Conservation (phyloP, 495 filamentous ascomycete genomes). For the Penicillium parvum region DNA sequence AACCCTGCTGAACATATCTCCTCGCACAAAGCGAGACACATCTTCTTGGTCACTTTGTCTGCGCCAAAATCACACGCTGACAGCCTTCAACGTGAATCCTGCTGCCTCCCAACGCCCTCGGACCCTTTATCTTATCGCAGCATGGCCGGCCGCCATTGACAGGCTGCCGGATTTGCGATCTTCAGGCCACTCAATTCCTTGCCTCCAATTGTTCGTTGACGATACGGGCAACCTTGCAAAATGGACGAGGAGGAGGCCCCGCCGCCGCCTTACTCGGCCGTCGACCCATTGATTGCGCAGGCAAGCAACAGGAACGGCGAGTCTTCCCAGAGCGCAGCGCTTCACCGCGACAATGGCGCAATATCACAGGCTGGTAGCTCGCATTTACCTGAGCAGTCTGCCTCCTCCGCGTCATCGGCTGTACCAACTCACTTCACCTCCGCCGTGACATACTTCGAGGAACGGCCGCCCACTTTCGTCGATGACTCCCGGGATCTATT, state of each 20-base stretch:
- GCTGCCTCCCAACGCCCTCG: constrained; percentile 19
- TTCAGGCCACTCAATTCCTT: constrained; percentile 3
- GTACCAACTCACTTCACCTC: constrained; percentile 38
- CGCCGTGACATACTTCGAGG: constrained; percentile 43
- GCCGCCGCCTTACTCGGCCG: constrained; percentile 44
- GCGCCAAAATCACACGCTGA: constrained; percentile 8
- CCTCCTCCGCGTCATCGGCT: constrained; percentile 8
- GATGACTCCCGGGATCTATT: constrained; percentile 25
- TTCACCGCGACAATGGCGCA: constrained; percentile 18
- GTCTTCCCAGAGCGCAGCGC: constrained; percentile 12
- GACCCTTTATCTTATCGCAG: constrained; percentile 18
- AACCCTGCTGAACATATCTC: not conserved
- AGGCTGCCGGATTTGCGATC: constrained; percentile 7
- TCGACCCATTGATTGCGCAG: constrained; percentile 35
- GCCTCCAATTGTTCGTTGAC: not conserved
- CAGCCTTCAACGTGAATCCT: constrained; percentile 12
- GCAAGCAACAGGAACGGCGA: constrained; percentile 19
- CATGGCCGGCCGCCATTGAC: constrained; percentile 20
- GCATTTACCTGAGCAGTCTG: constrained; percentile 2
- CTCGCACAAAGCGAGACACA: not conserved
- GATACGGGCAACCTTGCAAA: not conserved
- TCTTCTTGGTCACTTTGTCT: not conserved
- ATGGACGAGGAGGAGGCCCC: constrained; percentile 44
- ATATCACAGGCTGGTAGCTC: constrained; percentile 18
- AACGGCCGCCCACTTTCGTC: constrained; percentile 28